Evolutionary conservation across 768 basidiomycete genomes (phyloP).

Genomic region (Clathrus columnatus): DNA sequence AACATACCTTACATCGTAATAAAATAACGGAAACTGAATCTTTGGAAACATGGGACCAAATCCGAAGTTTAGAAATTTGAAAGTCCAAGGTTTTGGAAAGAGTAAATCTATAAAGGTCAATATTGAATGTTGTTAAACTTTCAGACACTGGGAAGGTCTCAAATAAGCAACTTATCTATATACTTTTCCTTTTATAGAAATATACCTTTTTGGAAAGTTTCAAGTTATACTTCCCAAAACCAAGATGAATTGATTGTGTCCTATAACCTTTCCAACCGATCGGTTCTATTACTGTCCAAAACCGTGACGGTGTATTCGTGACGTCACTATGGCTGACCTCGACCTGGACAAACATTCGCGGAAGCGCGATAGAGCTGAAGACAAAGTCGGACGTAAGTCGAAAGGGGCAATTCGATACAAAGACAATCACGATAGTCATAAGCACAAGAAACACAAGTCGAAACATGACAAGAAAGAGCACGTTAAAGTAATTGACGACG

Average conservation of each 20-base stretch:
- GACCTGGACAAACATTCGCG: constrained; percentile 1
- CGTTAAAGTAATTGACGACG: neutral
- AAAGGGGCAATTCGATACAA: constrained; percentile 1
- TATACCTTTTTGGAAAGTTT: no score
- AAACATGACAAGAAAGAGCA: constrained; percentile 4
- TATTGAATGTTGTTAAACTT: no score
- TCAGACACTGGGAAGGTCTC: no score
- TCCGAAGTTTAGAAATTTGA: no score
- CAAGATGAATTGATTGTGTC: no score
- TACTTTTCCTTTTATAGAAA: no score
- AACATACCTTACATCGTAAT: neutral
- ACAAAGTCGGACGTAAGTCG: neutral
- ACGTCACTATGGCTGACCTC: constrained; percentile 7
- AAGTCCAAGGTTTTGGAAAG: no score
- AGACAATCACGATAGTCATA: neutral
- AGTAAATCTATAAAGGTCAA: no score
- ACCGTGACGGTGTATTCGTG: neutral
- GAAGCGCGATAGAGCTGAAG: neutral
- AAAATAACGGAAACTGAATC: neutral
- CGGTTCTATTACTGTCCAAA: neutral
- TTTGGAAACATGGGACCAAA: neutral
- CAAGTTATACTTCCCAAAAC: no score
- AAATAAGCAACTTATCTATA: no score
- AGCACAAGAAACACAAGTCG: constrained; percentile 4
- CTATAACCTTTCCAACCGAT: no score